These are phyloP conservation scores for Epichloe festucae DNA, from an alignment of 2,329 filamentous ascomycete genomes.

Conservation along the genomic window DNA sequence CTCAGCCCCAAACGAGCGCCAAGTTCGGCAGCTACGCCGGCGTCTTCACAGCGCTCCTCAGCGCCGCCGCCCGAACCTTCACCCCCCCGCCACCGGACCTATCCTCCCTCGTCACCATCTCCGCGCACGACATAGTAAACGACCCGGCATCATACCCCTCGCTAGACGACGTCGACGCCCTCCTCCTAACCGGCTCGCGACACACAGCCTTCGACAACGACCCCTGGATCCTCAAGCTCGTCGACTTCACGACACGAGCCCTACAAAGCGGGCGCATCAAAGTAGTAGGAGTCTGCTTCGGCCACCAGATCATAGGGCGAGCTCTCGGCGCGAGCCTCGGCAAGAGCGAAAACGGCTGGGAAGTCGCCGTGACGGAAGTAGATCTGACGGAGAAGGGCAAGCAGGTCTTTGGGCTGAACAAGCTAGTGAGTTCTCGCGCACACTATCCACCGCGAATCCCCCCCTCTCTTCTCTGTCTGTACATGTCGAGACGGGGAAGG, in stretches of 20 bases:
- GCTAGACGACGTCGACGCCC: conserved; percentile 63
- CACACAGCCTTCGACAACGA: conserved; percentile 30
- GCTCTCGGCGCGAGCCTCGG: conserved; percentile 26
- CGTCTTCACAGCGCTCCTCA: conserved; percentile 51
- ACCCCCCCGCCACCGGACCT: conserved; percentile 26
- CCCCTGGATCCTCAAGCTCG: conserved; percentile 30
- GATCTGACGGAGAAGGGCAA: conserved; percentile 26
- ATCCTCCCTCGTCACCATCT: conserved; percentile 40
- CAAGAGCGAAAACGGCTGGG: conserved; percentile 29
- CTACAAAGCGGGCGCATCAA: conserved; percentile 42
- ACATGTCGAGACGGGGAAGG: not conserved
- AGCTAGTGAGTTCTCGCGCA: conserved; percentile 13
- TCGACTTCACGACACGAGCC: conserved; percentile 23
- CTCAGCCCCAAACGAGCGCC: conserved; percentile 47
- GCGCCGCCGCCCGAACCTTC: conserved; percentile 36
- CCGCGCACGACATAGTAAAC: conserved; percentile 58
- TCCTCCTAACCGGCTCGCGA: conserved; percentile 70
- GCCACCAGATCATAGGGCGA: conserved; percentile 34
- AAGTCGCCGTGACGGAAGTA: conserved; percentile 30
- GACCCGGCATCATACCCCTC: conserved; percentile 54
- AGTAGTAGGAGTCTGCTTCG: conserved; percentile 37
- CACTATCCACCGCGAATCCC: not conserved
- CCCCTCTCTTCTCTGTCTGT: too few relatives aligned
- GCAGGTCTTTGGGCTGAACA: conserved; percentile 24
- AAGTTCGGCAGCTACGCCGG: conserved; percentile 62